Conservation (phyloP, 169 alveolate species). For the Plasmodium falciparum region DNA sequence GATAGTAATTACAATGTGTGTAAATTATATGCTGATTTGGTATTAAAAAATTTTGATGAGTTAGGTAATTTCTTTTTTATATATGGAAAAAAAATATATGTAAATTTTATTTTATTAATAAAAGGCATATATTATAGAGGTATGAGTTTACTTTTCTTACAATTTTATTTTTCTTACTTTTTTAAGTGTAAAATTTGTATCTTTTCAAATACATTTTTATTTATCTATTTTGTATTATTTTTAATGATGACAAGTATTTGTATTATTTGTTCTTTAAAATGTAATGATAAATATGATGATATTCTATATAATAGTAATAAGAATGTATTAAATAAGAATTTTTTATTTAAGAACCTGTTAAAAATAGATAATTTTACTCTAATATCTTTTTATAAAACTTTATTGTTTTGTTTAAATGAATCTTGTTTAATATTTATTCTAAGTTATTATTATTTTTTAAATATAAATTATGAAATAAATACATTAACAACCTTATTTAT, state of each 20-base stretch:
- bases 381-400: constrained; percentile 16
- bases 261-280: background rate
- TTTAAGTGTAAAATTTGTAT: constrained; percentile 14
- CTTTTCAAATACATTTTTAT: constrained; percentile 26
- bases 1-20: background rate
- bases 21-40: constrained; percentile 44
- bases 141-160: constrained; percentile 22
- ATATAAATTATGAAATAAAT: constrained; percentile 24
- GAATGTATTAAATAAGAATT: constrained; percentile 14
- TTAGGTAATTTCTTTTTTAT: constrained; percentile 31
- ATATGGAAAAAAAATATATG: constrained; percentile 23
- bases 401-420: constrained; percentile 27
- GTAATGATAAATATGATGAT: background rate
- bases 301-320: background rate
- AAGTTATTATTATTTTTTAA: constrained; percentile 13
- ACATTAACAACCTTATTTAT: constrained; percentile 29
- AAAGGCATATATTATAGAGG: constrained; percentile 31
- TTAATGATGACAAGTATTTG: constrained; percentile 11
- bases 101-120: constrained; percentile 18
- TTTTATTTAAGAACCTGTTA: background rate
- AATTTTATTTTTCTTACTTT: constrained; percentile 52
- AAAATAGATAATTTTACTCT: constrained; percentile 18
- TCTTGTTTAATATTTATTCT: constrained; percentile 17
- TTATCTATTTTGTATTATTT: constrained; percentile 3
- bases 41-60: constrained; percentile 26